A percentile compares a stretch with the other conserved stretches of the same genome.
These are phyloP conservation scores for Beauveria brongniartii DNA, from an alignment of 2,329 filamentous ascomycete genomes.

Conservation along the genomic window DNA sequence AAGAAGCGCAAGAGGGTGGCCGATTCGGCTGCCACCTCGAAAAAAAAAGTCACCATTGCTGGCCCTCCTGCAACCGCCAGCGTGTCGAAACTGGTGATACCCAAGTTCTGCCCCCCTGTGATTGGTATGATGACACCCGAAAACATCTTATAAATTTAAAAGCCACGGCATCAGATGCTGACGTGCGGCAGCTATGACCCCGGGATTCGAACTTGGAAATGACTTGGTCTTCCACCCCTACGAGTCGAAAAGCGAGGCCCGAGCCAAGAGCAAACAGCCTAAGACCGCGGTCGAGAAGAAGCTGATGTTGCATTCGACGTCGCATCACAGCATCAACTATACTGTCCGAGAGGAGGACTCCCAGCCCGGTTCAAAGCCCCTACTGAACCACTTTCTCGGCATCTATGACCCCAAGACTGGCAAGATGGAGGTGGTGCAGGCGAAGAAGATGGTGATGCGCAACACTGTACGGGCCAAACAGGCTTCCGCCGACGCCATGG, in stretches of 20 bases:
- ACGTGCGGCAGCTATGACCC: constrained; percentile 24
- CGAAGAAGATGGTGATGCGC: constrained; percentile 55
- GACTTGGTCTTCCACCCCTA: constrained; percentile 41
- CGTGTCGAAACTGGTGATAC: constrained; percentile 38
- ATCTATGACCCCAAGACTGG: constrained; percentile 54
- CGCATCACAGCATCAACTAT: constrained; percentile 51
- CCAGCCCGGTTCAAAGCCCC: constrained; percentile 21
- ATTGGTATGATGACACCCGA: constrained; percentile 34
- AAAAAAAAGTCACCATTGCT: constrained; percentile 46
- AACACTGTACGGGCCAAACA: constrained; percentile 49
- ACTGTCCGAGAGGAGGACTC: constrained; percentile 42
- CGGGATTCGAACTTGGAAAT: constrained; percentile 28
- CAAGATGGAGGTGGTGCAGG: constrained; percentile 52
- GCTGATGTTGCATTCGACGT: constrained; percentile 49
- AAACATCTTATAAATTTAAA: not conserved
- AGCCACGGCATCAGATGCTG: constrained; percentile 12
- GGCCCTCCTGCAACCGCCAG: constrained; percentile 31
- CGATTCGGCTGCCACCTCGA: constrained; percentile 32
- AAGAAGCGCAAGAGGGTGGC: constrained; percentile 49
- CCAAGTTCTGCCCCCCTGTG: constrained; percentile 42
- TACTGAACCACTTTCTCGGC: constrained; percentile 57
- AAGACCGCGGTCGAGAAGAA: constrained; percentile 36
- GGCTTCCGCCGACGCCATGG: constrained; percentile 39
- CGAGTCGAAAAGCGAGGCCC: constrained; percentile 28
- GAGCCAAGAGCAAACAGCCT: constrained; percentile 29